Evolutionary conservation across 2,329 filamentous ascomycete species (phyloP).

Genomic region (Fonsecaea monophora): DNA sequence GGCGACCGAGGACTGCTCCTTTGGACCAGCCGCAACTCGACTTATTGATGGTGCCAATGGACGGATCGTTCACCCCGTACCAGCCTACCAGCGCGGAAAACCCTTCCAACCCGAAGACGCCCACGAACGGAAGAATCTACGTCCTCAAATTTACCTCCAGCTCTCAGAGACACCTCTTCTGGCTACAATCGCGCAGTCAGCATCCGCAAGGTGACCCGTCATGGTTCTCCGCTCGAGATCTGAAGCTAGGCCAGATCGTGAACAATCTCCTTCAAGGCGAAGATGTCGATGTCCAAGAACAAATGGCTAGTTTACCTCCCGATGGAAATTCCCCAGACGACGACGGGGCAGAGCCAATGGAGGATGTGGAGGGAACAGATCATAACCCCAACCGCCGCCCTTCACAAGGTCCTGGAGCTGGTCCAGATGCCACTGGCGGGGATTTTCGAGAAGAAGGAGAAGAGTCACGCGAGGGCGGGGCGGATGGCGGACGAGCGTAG

Average conservation of each 20-base stretch:
- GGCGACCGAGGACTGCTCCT: constrained; percentile 78
- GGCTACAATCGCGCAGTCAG: constrained; percentile 92
- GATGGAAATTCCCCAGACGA: constrained; percentile 64
- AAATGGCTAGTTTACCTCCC: constrained; percentile 69
- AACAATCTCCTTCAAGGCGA: constrained; percentile 85
- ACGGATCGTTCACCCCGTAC: constrained; percentile 87
- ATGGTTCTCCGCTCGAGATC: constrained; percentile 84
- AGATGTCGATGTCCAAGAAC: constrained; percentile 77
- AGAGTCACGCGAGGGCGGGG: constrained; percentile 86
- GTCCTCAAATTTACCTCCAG: constrained; percentile 92
- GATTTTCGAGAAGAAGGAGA: constrained; percentile 91
- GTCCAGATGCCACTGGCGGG: constrained; percentile 84
- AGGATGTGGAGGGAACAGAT: constrained; percentile 71
- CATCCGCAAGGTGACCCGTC: constrained; percentile 71
- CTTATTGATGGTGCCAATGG: constrained; percentile 89
- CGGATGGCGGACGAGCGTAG: constrained; percentile 99
- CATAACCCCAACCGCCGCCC: constrained; percentile 65
- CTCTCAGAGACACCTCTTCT: constrained; percentile 90
- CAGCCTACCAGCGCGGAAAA: constrained; percentile 65
- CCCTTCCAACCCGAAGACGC: constrained; percentile 66
- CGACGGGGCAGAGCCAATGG: constrained; percentile 75
- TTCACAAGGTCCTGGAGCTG: constrained; percentile 76
- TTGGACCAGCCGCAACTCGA: constrained; percentile 80
- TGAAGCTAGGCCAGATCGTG: constrained; percentile 86
- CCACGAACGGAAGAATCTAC: constrained; percentile 85